Evolutionary conservation across 306 rosid species (phyloP), one percentile per base, ranked within the genome.

Genomic region (Quercus berberidifolia): DNA sequence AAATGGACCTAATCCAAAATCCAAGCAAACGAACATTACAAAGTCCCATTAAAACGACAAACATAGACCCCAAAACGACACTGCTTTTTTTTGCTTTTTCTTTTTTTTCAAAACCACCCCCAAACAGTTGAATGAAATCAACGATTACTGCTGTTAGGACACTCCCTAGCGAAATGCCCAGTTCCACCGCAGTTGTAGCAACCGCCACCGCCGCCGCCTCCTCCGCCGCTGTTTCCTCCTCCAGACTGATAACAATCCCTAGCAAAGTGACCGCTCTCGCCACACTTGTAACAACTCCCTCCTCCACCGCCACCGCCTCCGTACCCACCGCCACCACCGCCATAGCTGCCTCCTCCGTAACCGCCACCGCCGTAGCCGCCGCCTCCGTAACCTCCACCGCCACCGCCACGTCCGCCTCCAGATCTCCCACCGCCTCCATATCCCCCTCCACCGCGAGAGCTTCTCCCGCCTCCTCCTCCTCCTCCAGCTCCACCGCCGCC

Each of bases 111-210:
- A 41, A 41, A 41, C 46, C 12, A 41, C 46, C 46, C 46, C 14
- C 14, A 38, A 35, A 68, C 41, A 20, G 23, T 73, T 62, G 46
- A 41, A 41, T 41, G 46, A 41, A 41, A 41, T 83, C 85, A 83
- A 76, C 85, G 87, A 35, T 69, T 69, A n/a, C 80, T 33, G 77
- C 80, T 33, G 74, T 58, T 78, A 0, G 90, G 81, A 78, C 92
- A 89, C 54, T 89, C 92, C 72, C 92, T 78, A 2, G 92, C 92
- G 28, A 89, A 89, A 82, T 88, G 92, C n/a, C 92, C 92, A 55
- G 87, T 54, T 6, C 58, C 92, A 1, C 92, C 92, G 64, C 90
- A 88, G 81, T 81, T 85, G 59, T 76, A 86, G 82, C 92, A 88
- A 63, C 75, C 71, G 0, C 88, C 88, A 0, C 85, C 83, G 0